phyloP scores from a whole-genome alignment of 108 stramenopile genomes.

The Cyclostephanos invisitatus region DNA sequence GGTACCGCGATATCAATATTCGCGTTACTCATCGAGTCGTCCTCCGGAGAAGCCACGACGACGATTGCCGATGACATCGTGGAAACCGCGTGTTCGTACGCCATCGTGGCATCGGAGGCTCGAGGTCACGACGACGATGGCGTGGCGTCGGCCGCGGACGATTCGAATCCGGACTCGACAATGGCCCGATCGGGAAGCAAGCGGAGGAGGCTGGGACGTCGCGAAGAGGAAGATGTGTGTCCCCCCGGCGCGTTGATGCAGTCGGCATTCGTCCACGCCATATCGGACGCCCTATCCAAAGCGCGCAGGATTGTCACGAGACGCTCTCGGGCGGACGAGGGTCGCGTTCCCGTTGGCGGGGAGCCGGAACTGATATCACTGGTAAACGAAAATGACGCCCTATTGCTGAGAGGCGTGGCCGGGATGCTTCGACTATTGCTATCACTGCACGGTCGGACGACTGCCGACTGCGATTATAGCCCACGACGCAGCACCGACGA shows the following conservation, averaged over 20 bases:
- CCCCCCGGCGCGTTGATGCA: constrained; percentile 8
- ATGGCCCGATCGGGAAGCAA: constrained; percentile 28
- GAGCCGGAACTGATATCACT: constrained; percentile 12
- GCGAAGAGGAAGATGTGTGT: neutral
- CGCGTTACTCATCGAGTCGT: constrained; percentile 11
- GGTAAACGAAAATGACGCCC: constrained; percentile 26
- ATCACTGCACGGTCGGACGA: constrained; percentile 11
- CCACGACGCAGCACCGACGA: neutral
- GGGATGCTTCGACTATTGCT: constrained; percentile 33
- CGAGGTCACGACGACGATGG: constrained; percentile 3
- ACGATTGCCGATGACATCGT: constrained; percentile 1
- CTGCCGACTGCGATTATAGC: neutral
- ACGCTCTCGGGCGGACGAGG: constrained; percentile 1
- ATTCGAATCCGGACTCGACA: neutral
- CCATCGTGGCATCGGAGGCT: constrained; percentile 5
- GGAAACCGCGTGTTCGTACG: constrained; percentile 17
- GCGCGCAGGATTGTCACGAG: constrained; percentile 10
- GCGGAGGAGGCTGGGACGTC: constrained; percentile 24
- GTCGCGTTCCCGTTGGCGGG: neutral
- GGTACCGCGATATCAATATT: constrained; percentile 26
- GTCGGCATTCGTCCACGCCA: constrained; percentile 18
- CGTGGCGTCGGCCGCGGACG: neutral
- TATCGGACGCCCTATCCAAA: constrained; percentile 18
- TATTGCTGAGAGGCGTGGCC: constrained; percentile 13
- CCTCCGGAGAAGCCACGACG: neutral